Base-by-base conservation (phyloP, 2,329 filamentous ascomycete species). In the Lachnellula suecica region DNA sequence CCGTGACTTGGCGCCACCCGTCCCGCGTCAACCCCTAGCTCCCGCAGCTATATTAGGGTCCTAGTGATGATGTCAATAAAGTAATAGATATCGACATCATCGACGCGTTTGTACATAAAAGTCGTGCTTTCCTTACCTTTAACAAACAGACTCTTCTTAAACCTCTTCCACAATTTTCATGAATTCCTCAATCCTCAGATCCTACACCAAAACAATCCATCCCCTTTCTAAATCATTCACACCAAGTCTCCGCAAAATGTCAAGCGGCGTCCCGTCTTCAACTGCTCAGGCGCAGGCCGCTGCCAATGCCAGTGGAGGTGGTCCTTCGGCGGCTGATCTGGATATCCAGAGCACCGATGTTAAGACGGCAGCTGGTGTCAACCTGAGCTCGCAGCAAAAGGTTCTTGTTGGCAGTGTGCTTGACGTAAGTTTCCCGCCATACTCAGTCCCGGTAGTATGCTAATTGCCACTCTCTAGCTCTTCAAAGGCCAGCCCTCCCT, bases 401-500 rank as follows among this genome's bases (percentile, higher is more conserved):
- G 73, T 81, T 0, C 53, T 85, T 27, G 76, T 85, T 11, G 79
- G 79, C 52, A 79, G 76, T 42, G 73, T 86, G 13, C 73, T 87
- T 22, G 83, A 86, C 63, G 74, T 75, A 46, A 22, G 57, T 49
- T 24, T 11, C 40, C 10, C 24, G 24, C 24, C 44, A 22, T 13
- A n/a, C 17, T 34, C 25, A 15, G 15, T 29, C 19, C 8, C 11
- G 6, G n/a, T 8, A 3, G 6, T 24, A 20, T 31, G 23, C 22
- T 37, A 49, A 43, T 46, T 25, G 7, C 43, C 2, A 43, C 13
- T 19, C 17, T 4, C 15, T 41, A 77, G 74, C 76, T 86, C 44
- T 86, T 85, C 63, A 78, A 79, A 29, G 82, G 82, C 42, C 74
- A 77, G 17, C 81, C 82, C 0, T 80, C 79, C 2, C 73, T 84